Evolutionary conservation across 805 yeast genomes (phyloP).

Genomic region (Wickerhamiella parazyma): DNA sequence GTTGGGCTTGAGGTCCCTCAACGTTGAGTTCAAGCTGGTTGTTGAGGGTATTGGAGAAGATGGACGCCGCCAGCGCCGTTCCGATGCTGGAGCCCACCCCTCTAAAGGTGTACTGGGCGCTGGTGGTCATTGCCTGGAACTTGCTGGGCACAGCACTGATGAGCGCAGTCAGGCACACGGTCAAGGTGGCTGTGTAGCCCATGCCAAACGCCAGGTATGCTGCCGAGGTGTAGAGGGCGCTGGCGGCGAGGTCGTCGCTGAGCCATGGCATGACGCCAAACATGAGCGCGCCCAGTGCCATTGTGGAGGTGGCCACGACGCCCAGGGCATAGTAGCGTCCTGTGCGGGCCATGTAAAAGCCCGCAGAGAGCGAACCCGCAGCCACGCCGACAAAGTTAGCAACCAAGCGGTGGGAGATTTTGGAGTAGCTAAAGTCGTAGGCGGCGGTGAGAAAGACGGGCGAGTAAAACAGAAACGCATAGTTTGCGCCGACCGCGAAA

Average conservation of each 20-base stretch:
- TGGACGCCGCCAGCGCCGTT: constrained; percentile 53
- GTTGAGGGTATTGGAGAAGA: constrained; percentile 41
- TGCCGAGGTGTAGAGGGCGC: constrained; percentile 35
- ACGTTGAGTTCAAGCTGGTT: constrained; percentile 22
- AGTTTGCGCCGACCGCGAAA: constrained; percentile 57
- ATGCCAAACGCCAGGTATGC: constrained; percentile 40
- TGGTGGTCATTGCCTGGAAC: constrained; percentile 74
- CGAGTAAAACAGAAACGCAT: constrained; percentile 49
- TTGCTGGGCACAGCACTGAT: constrained; percentile 58
- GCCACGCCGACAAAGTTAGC: constrained; percentile 56
- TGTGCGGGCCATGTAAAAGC: constrained; percentile 51
- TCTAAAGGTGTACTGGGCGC: constrained; percentile 79
- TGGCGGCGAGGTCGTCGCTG: constrained; percentile 42
- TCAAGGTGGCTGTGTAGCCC: constrained; percentile 53
- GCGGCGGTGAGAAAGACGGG: constrained; percentile 70
- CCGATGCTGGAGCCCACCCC: constrained; percentile 82
- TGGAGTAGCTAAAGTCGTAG: constrained; percentile 54
- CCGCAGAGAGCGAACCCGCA: constrained; percentile 52
- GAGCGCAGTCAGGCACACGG: constrained; percentile 59
- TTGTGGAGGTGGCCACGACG: constrained; percentile 35
- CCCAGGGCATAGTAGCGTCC: constrained; percentile 46
- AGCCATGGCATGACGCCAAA: constrained; percentile 21
- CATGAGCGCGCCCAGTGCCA: constrained; percentile 23
- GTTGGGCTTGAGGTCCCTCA: constrained; percentile 34
- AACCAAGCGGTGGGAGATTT: constrained; percentile 43